Evolutionary conservation across 2,329 filamentous ascomycete species (phyloP).

Genomic region (Monilinia vaccinii-corymbosi): DNA sequence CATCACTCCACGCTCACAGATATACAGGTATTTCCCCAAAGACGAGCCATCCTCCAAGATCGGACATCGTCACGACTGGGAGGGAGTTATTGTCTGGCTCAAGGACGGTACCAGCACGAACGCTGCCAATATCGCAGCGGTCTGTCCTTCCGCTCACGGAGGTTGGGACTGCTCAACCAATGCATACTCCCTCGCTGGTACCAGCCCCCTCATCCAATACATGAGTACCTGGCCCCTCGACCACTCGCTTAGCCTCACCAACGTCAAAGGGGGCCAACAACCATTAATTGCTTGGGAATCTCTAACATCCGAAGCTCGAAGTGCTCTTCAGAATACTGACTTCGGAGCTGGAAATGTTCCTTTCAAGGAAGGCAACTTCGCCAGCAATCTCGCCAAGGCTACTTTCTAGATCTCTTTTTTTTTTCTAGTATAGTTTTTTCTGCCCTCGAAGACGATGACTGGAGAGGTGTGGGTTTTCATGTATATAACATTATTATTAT

Average conservation of each 20-base stretch:
- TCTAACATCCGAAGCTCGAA: slow-evolving; percentile 30
- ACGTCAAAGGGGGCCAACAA: slow-evolving; percentile 31
- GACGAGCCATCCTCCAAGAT: slow-evolving; percentile 32
- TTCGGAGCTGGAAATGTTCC: slow-evolving; percentile 36
- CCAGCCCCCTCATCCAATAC: slow-evolving; percentile 39
- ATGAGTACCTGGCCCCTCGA: slow-evolving; percentile 39
- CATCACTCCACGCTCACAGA: slow-evolving; percentile 25
- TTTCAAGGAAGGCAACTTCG: slow-evolving; percentile 30
- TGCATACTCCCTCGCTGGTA: slow-evolving; percentile 34
- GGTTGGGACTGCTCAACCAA: slow-evolving; percentile 36
- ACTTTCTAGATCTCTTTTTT: slow-evolving; percentile 24
- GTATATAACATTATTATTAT: not conserved
- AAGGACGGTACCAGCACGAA: slow-evolving; percentile 27
- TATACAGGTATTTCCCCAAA: slow-evolving; percentile 38
- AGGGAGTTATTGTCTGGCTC: slow-evolving; percentile 45
- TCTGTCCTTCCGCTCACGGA: slow-evolving; percentile 44
- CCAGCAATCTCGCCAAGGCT: slow-evolving; percentile 34
- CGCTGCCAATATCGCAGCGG: slow-evolving; percentile 35
- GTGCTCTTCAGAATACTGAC: slow-evolving; percentile 32
- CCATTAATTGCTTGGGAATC: slow-evolving; percentile 37
- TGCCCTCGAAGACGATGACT: not conserved
- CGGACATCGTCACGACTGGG: slow-evolving; percentile 48
- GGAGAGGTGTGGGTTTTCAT: not conserved
- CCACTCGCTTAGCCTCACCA: slow-evolving; percentile 33
- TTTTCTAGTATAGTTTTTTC: not conserved